phyloP scores from a whole-genome alignment of 2,329 filamentous ascomycete species.

The Fusarium temperatum region DNA sequence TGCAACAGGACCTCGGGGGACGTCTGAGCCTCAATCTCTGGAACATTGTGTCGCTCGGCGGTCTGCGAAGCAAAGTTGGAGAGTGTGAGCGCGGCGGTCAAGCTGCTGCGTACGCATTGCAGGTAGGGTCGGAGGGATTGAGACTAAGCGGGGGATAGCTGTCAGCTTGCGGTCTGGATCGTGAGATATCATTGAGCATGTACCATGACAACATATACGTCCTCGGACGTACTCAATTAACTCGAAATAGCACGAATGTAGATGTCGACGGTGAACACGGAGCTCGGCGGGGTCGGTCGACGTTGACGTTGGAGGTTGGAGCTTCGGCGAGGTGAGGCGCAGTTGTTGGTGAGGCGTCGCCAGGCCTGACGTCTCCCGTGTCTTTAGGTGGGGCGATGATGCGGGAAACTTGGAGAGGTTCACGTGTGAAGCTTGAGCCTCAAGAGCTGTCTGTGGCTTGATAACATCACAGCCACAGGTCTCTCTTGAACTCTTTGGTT shows the following conservation, averaged over 20 bases:
- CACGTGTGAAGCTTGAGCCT: slow-evolving; percentile 31
- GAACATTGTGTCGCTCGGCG: slow-evolving; percentile 96
- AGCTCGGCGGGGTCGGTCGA: slow-evolving; percentile 40
- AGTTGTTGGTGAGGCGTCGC: slow-evolving; percentile 35
- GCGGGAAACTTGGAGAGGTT: slow-evolving; percentile 11
- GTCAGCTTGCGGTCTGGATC: slow-evolving; percentile 27
- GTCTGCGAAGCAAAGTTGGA: slow-evolving; percentile 98
- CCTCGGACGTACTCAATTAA: slow-evolving; percentile 9
- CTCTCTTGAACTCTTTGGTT: neutral
- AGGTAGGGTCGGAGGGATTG: slow-evolving; percentile 97
- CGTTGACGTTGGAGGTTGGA: slow-evolving; percentile 42
- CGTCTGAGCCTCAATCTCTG: slow-evolving; percentile 91
- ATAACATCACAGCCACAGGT: slow-evolving; percentile 12
- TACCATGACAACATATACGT: slow-evolving; percentile 34
- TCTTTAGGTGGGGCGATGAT: slow-evolving; percentile 43
- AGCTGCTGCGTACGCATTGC: slow-evolving; percentile 91
- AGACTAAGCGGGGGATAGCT: slow-evolving; percentile 64
- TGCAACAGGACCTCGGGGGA: slow-evolving; percentile 95
- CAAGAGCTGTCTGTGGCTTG: slow-evolving; percentile 18
- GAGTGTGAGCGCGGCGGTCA: slow-evolving; percentile 86
- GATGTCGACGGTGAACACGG: slow-evolving; percentile 23
- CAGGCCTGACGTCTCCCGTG: slow-evolving; percentile 44
- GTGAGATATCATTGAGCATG: neutral
- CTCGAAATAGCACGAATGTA: slow-evolving; percentile 12
- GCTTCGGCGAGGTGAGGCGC: slow-evolving; percentile 34